Conservation (phyloP, 139 green algal genomes). For the Chlorella sp. region DNA sequence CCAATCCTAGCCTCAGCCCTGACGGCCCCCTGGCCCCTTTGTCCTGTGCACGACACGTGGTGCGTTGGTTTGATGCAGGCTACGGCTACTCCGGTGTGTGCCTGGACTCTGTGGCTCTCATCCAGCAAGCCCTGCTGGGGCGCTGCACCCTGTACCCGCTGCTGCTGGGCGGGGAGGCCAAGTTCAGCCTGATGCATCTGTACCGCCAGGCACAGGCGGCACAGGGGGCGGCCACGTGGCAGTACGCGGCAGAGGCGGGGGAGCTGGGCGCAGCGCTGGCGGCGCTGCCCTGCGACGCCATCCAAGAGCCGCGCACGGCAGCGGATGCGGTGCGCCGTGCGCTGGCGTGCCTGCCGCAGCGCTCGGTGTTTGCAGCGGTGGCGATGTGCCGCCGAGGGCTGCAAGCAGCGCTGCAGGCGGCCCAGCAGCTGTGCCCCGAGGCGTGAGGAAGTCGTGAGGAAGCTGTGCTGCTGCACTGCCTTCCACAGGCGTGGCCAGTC, state of each 20-base stretch:
- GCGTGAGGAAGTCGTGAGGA: neutral
- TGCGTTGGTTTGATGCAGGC: neutral
- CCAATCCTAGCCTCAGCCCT: no score
- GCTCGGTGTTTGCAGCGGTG: neutral
- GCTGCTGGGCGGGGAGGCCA: constrained; percentile 34
- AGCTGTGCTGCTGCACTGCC: no score
- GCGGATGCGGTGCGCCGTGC: constrained; percentile 10
- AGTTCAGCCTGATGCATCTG: constrained; percentile 13
- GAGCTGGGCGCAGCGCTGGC: neutral
- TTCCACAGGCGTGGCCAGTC: no score
- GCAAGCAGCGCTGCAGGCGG: constrained; percentile 7
- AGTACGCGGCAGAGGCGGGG: neutral
- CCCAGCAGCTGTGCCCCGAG: neutral
- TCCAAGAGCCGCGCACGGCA: neutral
- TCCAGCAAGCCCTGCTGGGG: constrained; percentile 28
- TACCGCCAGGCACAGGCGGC: constrained; percentile 2
- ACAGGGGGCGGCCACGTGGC: neutral
- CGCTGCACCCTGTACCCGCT: constrained; percentile 39
- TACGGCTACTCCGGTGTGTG: constrained; percentile 27
- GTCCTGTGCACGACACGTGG: no score
- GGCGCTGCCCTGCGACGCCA: constrained; percentile 4
- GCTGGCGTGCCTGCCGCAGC: constrained; percentile 21
- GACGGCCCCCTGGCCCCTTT: no score
- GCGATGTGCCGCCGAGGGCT: neutral
- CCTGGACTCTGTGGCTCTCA: constrained; percentile 11